A percentile compares a stretch with the other conserved stretches of the same genome.
These are phyloP conservation scores for Acanthamoeba lenticulata DNA, from an alignment of 208 protist genomes.

Conservation along the genomic window DNA sequence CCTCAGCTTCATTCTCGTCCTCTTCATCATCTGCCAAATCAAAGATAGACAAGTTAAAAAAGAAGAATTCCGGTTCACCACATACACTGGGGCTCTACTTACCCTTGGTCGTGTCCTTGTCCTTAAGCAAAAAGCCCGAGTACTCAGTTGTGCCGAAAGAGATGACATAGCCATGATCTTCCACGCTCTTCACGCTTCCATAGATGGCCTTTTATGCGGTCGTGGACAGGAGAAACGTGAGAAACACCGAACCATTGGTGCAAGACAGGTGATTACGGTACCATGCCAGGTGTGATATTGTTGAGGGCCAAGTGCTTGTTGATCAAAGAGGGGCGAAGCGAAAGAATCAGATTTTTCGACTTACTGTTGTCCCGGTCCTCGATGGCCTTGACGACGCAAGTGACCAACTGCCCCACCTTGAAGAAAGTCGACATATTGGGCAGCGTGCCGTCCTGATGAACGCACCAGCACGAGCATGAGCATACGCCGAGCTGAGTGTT, in stretches of 20 bases:
- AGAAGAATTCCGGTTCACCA: not conserved
- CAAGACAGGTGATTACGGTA: not conserved
- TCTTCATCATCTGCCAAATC: not conserved
- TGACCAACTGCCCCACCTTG: slow-evolving; percentile 7
- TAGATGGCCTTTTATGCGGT: not conserved
- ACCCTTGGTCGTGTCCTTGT: not conserved
- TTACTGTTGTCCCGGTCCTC: not conserved
- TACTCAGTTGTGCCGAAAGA: slow-evolving; percentile 58
- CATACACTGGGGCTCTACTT: not conserved
- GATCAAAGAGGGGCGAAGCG: slow-evolving; percentile 35
- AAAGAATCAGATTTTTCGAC: slow-evolving; percentile 9
- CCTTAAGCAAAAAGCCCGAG: slow-evolving; percentile 50
- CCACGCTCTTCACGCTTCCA: slow-evolving; percentile 65
- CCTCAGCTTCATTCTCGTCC: not conserved
- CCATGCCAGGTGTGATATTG: slow-evolving; percentile 20
- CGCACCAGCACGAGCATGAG: not conserved
- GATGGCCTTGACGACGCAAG: slow-evolving; percentile 44
- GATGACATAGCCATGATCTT: slow-evolving; percentile 65
- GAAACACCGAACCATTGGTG: not conserved
- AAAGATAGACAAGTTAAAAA: not conserved
- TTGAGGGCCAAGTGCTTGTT: slow-evolving; percentile 29
- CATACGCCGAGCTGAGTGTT: not conserved
- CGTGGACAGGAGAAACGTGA: not conserved
- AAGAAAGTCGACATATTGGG: slow-evolving; percentile 62
- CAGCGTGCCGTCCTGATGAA: not conserved